Conservation (phyloP, 495 filamentous ascomycete genomes). For the Diplogelasinospora grovesii region DNA sequence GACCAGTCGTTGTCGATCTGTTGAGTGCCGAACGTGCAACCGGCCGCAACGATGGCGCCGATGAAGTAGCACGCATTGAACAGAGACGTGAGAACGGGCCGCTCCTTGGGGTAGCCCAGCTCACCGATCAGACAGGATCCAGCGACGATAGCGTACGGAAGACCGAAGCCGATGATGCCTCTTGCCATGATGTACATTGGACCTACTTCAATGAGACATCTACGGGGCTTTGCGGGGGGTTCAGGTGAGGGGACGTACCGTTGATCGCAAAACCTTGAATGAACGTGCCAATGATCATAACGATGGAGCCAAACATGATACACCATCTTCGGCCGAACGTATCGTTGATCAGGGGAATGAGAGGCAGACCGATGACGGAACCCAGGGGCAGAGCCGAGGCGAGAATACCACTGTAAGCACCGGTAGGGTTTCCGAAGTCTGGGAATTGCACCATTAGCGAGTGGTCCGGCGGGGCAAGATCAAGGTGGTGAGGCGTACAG, state of each 20-base stretch:
- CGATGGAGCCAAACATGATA: slow-evolving; percentile 51
- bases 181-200: slow-evolving; percentile 59
- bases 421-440: slow-evolving; percentile 39
- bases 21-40: slow-evolving; percentile 52
- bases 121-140: slow-evolving; percentile 59
- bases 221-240: no score
- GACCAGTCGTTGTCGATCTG: slow-evolving; percentile 51
- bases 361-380: slow-evolving; percentile 48
- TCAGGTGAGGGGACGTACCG: slow-evolving; percentile 24
- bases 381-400: slow-evolving; percentile 38
- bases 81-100: slow-evolving; percentile 55
- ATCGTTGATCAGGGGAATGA: slow-evolving; percentile 53
- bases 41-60: slow-evolving; percentile 54
- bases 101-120: slow-evolving; percentile 58
- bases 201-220: slow-evolving; percentile 8
- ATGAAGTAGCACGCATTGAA: slow-evolving; percentile 63
- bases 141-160: slow-evolving; percentile 56
- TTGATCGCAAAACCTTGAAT: slow-evolving; percentile 48
- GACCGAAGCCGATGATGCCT: slow-evolving; percentile 56
- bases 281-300: slow-evolving; percentile 52
- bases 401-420: slow-evolving; percentile 40
- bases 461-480: neutral
- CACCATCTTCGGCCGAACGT: slow-evolving; percentile 48
- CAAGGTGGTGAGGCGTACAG: slow-evolving; percentile 41
- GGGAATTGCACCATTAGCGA: neutral